Percentiles rank a stretch among this genome's conserved stretches.
phyloP scores from a whole-genome alignment of 1,284 basidiomycete genomes.

The Ganoderma multipileum region DNA sequence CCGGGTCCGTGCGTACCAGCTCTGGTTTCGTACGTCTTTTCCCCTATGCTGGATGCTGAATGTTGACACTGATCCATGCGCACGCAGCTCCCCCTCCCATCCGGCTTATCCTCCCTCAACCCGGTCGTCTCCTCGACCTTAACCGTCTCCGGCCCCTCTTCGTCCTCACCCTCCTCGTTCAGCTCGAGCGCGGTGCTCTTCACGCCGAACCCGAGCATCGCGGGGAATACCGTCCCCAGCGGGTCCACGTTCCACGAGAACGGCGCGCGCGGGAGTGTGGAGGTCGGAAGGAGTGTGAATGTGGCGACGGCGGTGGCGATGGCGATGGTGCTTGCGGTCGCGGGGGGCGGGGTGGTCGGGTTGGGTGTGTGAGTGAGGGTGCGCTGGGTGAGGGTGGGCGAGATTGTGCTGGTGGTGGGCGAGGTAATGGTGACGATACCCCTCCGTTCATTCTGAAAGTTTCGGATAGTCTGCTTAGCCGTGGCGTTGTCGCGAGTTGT shows the following conservation, averaged over 20 bases:
- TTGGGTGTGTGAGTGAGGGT: not conserved
- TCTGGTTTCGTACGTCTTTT: not conserved
- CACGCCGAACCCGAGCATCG: not conserved
- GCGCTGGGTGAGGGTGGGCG: not conserved
- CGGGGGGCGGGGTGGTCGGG: slow-evolving; percentile 1
- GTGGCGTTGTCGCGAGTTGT: no score
- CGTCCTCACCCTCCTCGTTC: no score
- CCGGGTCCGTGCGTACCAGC: not conserved
- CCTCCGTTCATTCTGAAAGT: no score
- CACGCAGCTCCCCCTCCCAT: no score
- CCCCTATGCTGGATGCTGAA: no score
- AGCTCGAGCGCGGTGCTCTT: not conserved
- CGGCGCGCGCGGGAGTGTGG: not conserved
- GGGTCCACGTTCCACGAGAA: not conserved
- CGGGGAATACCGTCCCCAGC: not conserved
- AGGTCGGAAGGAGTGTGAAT: not conserved
- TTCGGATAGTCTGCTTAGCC: no score
- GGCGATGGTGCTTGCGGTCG: not conserved
- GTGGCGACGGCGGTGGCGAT: not conserved
- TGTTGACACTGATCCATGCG: no score
- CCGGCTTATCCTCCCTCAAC: no score
- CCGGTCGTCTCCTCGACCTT: not conserved
- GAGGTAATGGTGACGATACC: no score
- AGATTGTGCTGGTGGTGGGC: not conserved
- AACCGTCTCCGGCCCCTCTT: not conserved